A percentile compares a stretch with the other conserved stretches of the same genome.
Conservation (phyloP, 805 yeast genomes). For the Monosporozyma solicola region DNA sequence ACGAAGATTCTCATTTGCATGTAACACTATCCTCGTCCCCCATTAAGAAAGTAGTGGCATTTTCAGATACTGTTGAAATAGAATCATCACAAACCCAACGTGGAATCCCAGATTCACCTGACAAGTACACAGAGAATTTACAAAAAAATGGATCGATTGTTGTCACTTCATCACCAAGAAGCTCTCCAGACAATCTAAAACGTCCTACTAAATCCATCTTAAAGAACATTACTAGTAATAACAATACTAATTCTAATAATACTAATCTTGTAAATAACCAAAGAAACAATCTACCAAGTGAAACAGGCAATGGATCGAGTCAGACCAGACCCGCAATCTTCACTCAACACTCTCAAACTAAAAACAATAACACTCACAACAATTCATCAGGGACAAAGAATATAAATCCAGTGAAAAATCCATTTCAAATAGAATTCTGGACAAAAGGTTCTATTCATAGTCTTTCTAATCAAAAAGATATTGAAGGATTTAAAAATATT, state of each 20-base stretch:
- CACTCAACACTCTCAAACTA: background rate
- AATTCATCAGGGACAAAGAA: background rate
- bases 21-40: constrained; percentile 14
- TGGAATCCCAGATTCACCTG: background rate
- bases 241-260: background rate
- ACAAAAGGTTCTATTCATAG: constrained; percentile 24
- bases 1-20: background rate
- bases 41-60: constrained; percentile 21
- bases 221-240: background rate
- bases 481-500: constrained; percentile 17
- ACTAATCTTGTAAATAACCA: background rate
- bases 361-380: background rate
- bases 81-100: constrained; percentile 20
- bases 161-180: constrained; percentile 15
- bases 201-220: constrained; percentile 23
- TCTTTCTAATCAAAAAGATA: constrained; percentile 11
- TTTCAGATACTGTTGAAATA: constrained; percentile 19
- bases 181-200: constrained; percentile 11
- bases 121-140: background rate
- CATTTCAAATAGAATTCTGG: constrained; percentile 17
- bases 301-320: background rate
- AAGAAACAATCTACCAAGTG: background rate
- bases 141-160: background rate
- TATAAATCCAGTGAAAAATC: background rate
- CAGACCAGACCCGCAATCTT: background rate